Conservation (phyloP, 441 rosid species). For the Arabidopsis lyrata region DNA sequence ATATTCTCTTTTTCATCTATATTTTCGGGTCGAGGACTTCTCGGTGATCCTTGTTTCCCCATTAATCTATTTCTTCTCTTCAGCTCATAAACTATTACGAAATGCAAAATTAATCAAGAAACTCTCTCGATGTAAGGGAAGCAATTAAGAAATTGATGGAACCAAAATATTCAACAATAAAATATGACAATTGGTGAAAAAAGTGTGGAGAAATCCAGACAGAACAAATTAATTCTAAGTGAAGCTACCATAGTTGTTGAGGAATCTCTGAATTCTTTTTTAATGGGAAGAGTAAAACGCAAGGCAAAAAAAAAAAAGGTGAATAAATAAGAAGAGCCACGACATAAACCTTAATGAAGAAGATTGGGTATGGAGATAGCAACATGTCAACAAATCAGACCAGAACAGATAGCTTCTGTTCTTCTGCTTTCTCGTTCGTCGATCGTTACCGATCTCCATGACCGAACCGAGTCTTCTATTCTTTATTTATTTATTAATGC, state of each 20-base stretch:
- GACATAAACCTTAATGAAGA: conserved; percentile 53
- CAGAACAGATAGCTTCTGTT: conserved; percentile 40
- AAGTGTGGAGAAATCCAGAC: conserved; percentile 41
- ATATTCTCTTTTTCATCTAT: conserved; percentile 33
- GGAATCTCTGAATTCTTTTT: conserved; percentile 28
- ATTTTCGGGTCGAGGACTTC: conserved; percentile 48
- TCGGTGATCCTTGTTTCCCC: conserved; percentile 66
- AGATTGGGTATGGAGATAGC: conserved; percentile 48
- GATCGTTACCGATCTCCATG: conserved; percentile 43
- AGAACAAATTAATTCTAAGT: conserved; percentile 55
- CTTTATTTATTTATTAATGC: neutral
- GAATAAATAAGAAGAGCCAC: conserved; percentile 34
- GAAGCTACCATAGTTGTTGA: conserved; percentile 63
- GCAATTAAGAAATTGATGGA: conserved; percentile 46
- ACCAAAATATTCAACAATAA: conserved; percentile 32
- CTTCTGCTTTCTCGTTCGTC: conserved; percentile 43
- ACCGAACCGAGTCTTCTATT: conserved; percentile 13
- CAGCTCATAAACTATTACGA: conserved; percentile 44
- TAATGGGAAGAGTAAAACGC: conserved; percentile 56
- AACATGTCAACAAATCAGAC: conserved; percentile 59
- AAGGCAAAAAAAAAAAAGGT: conserved; percentile 48
- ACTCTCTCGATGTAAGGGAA: conserved; percentile 15
- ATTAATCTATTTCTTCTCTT: conserved; percentile 21
- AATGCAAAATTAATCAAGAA: conserved; percentile 38
- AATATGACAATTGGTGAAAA: conserved; percentile 37